A percentile compares a stretch with the other conserved stretches of the same genome.
Evolutionary conservation across 495 filamentous ascomycete species (phyloP).

Genomic region (Echria macrotheca): DNA sequence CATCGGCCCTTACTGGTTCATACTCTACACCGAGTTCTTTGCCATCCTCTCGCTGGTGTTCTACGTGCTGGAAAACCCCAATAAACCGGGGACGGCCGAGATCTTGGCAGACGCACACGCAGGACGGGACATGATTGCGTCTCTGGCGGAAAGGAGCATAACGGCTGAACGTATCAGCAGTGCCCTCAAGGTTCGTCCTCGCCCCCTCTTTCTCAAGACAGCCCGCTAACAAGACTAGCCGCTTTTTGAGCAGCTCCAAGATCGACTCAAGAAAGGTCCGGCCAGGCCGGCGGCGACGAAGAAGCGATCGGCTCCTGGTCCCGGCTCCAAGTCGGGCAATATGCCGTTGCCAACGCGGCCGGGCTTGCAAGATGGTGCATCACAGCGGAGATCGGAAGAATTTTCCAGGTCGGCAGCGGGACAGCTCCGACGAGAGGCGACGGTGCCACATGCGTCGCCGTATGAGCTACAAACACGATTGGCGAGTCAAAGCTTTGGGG

Average conservation of each 20-base stretch:
- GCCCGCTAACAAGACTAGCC: constrained; percentile 34
- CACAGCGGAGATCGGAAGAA: constrained; percentile 42
- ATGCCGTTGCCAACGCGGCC: constrained; percentile 20
- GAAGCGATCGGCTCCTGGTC: constrained; percentile 54
- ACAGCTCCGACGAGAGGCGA: too few species aligned
- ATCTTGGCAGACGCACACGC: constrained; percentile 78
- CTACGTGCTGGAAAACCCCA: constrained; percentile 84
- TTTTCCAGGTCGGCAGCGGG: constrained; percentile 39
- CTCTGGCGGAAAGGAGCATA: constrained; percentile 74
- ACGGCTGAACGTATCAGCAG: constrained; percentile 80
- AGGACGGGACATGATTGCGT: constrained; percentile 73
- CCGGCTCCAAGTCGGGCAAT: constrained; percentile 37
- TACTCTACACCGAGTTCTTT: constrained; percentile 94
- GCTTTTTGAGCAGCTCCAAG: constrained; percentile 78
- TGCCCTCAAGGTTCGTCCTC: constrained; percentile 70
- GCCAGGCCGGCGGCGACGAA: constrained; percentile 39
- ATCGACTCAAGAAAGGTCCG: constrained; percentile 49
- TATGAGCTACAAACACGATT: too few species aligned
- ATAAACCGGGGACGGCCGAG: constrained; percentile 66
- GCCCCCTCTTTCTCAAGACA: too few species aligned
- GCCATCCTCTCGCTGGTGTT: constrained; percentile 85
- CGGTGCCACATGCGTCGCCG: too few species aligned
- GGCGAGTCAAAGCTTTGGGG: constrained; percentile 21
- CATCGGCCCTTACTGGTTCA: constrained; percentile 93
- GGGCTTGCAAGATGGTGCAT: constrained; percentile 23